phyloP scores from a whole-genome alignment of 2,329 filamentous ascomycete species.

The Trichoderma sp. region DNA sequence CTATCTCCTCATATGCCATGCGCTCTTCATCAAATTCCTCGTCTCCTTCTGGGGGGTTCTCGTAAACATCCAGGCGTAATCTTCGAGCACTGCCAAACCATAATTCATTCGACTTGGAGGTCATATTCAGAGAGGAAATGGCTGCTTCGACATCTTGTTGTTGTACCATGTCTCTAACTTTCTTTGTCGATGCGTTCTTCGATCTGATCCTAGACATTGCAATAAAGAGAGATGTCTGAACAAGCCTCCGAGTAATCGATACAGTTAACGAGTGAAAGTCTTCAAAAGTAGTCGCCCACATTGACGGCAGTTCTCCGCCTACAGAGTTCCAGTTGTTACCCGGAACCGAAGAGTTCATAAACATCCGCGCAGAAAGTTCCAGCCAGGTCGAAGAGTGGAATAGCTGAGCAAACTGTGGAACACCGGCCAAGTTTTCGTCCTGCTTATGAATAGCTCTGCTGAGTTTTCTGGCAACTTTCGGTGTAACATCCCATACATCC shows the following conservation, averaged over 20 bases:
- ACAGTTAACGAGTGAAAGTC: constrained; percentile 73
- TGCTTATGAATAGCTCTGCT: constrained; percentile 32
- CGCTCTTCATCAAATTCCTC: constrained; percentile 37
- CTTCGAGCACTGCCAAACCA: constrained; percentile 56
- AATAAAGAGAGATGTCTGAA: constrained; percentile 71
- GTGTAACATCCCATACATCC: constrained; percentile 67
- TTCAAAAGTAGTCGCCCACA: constrained; percentile 74
- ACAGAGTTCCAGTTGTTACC: constrained; percentile 71
- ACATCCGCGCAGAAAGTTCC: constrained; percentile 65
- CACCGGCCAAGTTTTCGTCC: constrained; percentile 30
- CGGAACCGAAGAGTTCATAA: constrained; percentile 71
- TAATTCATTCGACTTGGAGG: constrained; percentile 44
- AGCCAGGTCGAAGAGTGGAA: constrained; percentile 66
- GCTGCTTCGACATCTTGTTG: constrained; percentile 55
- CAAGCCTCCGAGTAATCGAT: constrained; percentile 69
- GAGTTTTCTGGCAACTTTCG: constrained; percentile 41
- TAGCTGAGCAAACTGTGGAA: constrained; percentile 57
- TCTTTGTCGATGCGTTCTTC: constrained; percentile 41
- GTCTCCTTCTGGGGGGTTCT: constrained; percentile 39
- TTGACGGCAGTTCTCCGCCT: constrained; percentile 65
- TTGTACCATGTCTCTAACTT: constrained; percentile 43
- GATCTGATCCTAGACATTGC: constrained; percentile 70
- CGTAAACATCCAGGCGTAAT: constrained; percentile 53
- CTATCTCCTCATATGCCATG: constrained; percentile 52
- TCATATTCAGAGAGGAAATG: constrained; percentile 51